These are phyloP conservation scores for Malus hybrid DNA, from an alignment of 331 rosid genomes.

Conservation along the genomic window DNA sequence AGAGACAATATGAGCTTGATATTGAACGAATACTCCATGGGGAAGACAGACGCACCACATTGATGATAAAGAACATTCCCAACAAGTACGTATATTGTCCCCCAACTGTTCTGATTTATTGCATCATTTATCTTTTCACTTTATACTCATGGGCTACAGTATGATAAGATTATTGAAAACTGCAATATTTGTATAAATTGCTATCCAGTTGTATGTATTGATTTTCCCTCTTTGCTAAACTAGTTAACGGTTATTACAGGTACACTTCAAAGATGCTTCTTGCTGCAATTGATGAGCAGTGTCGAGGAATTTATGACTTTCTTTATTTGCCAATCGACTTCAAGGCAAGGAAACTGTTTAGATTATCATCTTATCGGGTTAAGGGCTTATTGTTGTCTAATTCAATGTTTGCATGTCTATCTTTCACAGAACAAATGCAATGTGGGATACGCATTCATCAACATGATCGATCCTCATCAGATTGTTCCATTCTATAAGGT, in stretches of 20 bases:
- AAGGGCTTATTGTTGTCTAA: slow-evolving; percentile 9
- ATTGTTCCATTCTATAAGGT: slow-evolving; percentile 83
- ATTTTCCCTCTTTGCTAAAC: not conserved
- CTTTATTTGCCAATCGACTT: slow-evolving; percentile 86
- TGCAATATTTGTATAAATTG: not conserved
- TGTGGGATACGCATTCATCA: slow-evolving; percentile 92
- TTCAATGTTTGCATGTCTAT: slow-evolving; percentile 1
- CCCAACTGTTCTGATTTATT: not conserved
- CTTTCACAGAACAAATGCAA: slow-evolving; percentile 80
- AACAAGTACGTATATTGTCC: slow-evolving; percentile 54
- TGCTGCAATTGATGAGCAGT: slow-evolving; percentile 76
- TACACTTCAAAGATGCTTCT: slow-evolving; percentile 94
- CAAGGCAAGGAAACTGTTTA: slow-evolving; percentile 51
- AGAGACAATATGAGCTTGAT: slow-evolving; percentile 74
- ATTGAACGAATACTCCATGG: slow-evolving; percentile 59
- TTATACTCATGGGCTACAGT: not conserved
- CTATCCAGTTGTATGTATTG: not conserved
- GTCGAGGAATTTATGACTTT: slow-evolving; percentile 87
- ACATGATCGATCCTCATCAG: slow-evolving; percentile 74
- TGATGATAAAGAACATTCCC: slow-evolving; percentile 86
- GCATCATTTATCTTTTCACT: not conserved
- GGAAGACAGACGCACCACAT: slow-evolving; percentile 71
- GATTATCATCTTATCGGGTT: slow-evolving; percentile 9
- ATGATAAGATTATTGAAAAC: not conserved
- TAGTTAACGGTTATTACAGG: slow-evolving; percentile 27